Evolutionary conservation across 176 grass and related monocot species (phyloP).

Genomic region (Rhynchospora tenuis): DNA sequence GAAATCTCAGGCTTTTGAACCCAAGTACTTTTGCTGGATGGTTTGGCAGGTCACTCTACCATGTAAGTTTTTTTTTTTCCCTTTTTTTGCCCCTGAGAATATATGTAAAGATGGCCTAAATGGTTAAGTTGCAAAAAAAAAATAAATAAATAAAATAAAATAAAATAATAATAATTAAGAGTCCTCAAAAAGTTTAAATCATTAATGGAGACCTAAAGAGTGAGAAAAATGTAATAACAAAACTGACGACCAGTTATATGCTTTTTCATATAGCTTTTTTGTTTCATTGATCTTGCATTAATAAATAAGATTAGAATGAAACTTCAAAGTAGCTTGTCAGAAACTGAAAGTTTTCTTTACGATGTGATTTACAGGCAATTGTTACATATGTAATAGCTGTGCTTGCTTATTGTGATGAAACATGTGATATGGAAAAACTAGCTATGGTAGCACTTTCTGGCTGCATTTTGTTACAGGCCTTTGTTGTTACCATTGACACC

Average conservation of each 20-base stretch:
- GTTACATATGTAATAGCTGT: constrained; percentile 59
- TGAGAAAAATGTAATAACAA: not conserved
- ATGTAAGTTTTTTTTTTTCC: constrained; percentile 48
- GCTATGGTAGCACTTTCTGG: constrained; percentile 88
- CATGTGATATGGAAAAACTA: constrained; percentile 79
- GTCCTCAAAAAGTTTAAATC: not conserved
- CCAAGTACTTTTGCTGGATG: constrained; percentile 79
- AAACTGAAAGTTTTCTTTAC: constrained; percentile 3
- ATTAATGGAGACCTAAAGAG: not conserved
- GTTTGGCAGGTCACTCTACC: constrained; percentile 83
- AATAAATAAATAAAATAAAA: no score
- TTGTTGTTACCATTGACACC: constrained; percentile 75
- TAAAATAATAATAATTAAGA: no score
- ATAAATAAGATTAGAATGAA: not conserved
- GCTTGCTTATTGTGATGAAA: constrained; percentile 61
- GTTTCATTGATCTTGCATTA: not conserved
- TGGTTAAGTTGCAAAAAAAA: not conserved
- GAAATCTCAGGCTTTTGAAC: constrained; percentile 60
- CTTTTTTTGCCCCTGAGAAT: not conserved
- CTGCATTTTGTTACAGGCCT: constrained; percentile 93
- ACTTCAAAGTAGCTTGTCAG: not conserved
- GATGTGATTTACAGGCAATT: constrained; percentile 51
- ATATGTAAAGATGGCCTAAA: not conserved
- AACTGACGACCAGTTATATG: not conserved
- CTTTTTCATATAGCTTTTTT: not conserved